Conservation (phyloP, 2,329 filamentous ascomycete genomes). For the Myotisia sp. region DNA sequence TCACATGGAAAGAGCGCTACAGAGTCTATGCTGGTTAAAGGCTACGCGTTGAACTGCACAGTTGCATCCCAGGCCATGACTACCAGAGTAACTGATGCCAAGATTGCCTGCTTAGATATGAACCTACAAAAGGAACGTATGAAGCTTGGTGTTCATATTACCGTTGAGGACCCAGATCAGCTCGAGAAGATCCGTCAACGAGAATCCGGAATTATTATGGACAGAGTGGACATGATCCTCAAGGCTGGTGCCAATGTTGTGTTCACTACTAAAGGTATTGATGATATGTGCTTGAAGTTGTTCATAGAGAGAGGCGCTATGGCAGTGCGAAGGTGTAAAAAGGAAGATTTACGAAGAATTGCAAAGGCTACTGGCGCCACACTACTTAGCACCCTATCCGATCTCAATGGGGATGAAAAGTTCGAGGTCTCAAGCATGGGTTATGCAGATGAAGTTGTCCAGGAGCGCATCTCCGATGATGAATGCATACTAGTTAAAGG, state of each 20-base stretch:
- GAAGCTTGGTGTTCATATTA: slow-evolving; percentile 98
- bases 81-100: slow-evolving; percentile 79
- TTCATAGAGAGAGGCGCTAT: slow-evolving; percentile 93
- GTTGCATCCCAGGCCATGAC: slow-evolving; percentile 97
- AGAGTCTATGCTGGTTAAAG: slow-evolving; percentile 84
- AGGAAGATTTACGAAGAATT: slow-evolving; percentile 92
- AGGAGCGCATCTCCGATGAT: slow-evolving; percentile 96
- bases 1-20: slow-evolving; percentile 80
- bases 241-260: slow-evolving; percentile 95
- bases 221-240: slow-evolving; percentile 91
- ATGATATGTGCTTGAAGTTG: slow-evolving; percentile 85
- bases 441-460: slow-evolving; percentile 86
- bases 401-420: slow-evolving; percentile 92
- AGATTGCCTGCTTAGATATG: slow-evolving; percentile 94
- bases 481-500: slow-evolving; percentile 96
- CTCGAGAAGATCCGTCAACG: slow-evolving; percentile 91
- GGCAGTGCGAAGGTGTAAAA: slow-evolving; percentile 92
- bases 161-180: slow-evolving; percentile 91
- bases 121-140: slow-evolving; percentile 98
- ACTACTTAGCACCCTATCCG: slow-evolving; percentile 80
- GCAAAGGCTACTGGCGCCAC: slow-evolving; percentile 92
- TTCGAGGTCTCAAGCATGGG: slow-evolving; percentile 86
- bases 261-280: slow-evolving; percentile 95
- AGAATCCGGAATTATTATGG: slow-evolving; percentile 83
- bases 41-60: slow-evolving; percentile 96